phyloP scores from a whole-genome alignment of 148 eudicot species.

The Chenopodium berlandieri region DNA sequence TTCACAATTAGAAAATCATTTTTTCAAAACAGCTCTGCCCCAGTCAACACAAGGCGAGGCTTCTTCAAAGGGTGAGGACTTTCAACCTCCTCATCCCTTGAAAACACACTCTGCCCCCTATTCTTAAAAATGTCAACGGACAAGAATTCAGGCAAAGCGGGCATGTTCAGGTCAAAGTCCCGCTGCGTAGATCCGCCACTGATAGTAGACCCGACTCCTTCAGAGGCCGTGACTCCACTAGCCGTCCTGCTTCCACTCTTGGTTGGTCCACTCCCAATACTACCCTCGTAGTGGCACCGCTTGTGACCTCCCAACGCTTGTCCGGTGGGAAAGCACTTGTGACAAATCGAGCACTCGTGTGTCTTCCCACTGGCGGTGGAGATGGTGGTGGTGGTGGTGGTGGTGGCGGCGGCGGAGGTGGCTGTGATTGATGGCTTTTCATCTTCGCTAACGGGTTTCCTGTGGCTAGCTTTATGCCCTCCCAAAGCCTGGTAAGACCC shows the following conservation, averaged over 20 bases:
- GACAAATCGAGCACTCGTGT: constrained; percentile 57
- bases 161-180: constrained; percentile 78
- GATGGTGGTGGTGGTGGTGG: not conserved
- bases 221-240: constrained; percentile 54
- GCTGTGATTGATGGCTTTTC: constrained; percentile 26
- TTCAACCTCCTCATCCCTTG: constrained; percentile 70
- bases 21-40: not conserved
- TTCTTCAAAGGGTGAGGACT: constrained; percentile 92
- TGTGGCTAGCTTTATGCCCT: constrained; percentile 91
- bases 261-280: constrained; percentile 24
- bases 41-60: constrained; percentile 35
- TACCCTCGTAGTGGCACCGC: constrained; percentile 52
- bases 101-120: constrained; percentile 1
- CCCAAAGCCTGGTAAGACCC: constrained; percentile 87
- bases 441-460: constrained; percentile 36
- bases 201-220: constrained; percentile 75
- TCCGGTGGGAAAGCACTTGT: constrained; percentile 44
- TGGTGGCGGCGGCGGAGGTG: not conserved
- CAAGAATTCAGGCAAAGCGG: constrained; percentile 67
- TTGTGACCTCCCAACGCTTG: constrained; percentile 50
- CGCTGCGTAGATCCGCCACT: constrained; percentile 27
- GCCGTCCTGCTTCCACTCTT: constrained; percentile 24
- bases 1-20: no score
- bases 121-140: constrained; percentile 34
- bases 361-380: constrained; percentile 34